These are phyloP conservation scores for Lotus japonicus DNA, from an alignment of 306 rosid species.

Conservation along the genomic window DNA sequence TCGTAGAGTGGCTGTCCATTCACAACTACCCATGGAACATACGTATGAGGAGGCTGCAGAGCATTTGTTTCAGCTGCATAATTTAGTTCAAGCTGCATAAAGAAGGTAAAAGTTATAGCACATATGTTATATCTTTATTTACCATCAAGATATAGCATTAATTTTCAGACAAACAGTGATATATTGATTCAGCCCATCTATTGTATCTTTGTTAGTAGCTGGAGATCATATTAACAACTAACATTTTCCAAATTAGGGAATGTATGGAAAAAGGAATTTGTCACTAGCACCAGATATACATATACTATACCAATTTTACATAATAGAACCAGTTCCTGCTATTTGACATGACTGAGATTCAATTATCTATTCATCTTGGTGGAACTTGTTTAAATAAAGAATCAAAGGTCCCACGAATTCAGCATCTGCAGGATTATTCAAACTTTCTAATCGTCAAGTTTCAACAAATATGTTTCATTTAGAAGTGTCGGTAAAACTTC, in stretches of 20 bases:
- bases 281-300: background rate
- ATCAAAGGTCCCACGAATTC: background rate
- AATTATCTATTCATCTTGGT: no score
- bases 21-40: constrained; percentile 91
- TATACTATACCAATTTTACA: background rate
- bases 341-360: background rate
- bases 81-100: constrained; percentile 66
- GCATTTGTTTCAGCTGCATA: constrained; percentile 63
- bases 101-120: constrained; percentile 11
- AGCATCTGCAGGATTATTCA: background rate
- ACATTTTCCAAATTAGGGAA: background rate
- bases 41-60: constrained; percentile 73
- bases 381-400: background rate
- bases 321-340: background rate
- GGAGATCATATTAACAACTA: background rate
- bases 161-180: background rate
- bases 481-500: background rate
- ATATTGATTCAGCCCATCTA: background rate
- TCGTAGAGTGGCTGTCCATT: constrained; percentile 80
- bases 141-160: background rate
- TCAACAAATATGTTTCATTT: constrained; percentile 1
- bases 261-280: background rate
- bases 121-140: background rate
- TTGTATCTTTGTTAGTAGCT: background rate
- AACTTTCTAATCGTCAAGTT: background rate